phyloP scores from a whole-genome alignment of 768 basidiomycete species.

The Strobilomyces confusus region DNA sequence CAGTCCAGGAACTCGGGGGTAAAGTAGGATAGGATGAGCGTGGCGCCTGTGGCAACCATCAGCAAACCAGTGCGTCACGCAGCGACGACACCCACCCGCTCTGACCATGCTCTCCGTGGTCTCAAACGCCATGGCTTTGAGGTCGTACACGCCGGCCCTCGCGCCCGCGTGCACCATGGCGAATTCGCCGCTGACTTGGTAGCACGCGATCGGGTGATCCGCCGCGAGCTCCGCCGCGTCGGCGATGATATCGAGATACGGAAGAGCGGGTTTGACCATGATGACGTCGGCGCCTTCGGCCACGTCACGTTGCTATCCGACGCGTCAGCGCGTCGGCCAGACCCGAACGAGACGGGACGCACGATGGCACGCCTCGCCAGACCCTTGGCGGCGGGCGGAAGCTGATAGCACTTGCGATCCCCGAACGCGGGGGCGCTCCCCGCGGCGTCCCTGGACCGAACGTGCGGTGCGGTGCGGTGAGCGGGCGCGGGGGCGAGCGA shows the following conservation, averaged over 20 bases:
- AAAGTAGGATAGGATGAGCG: conserved; percentile 90
- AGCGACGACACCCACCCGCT: conserved; percentile 57
- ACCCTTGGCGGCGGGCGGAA: conserved; percentile 84
- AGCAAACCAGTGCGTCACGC: background rate
- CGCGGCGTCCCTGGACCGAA: conserved; percentile 77
- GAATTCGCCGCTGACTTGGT: conserved; percentile 96
- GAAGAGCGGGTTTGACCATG: conserved; percentile 97
- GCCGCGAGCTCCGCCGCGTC: conserved; percentile 79
- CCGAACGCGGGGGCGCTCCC: conserved; percentile 95
- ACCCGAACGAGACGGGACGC: conserved; percentile 29
- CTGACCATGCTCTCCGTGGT: conserved; percentile 86
- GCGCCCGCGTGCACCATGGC: conserved; percentile 98
- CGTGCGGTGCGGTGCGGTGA: background rate
- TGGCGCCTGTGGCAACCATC: conserved; percentile 61
- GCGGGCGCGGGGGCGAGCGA: too few species aligned
- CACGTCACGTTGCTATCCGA: conserved; percentile 73
- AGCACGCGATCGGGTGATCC: conserved; percentile 92
- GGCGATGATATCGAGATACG: conserved; percentile 94
- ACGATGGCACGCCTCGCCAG: conserved; percentile 93
- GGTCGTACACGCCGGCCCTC: conserved; percentile 85
- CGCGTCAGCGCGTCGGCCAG: background rate
- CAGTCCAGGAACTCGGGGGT: conserved; percentile 95
- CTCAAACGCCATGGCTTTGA: conserved; percentile 94
- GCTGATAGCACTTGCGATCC: conserved; percentile 96
- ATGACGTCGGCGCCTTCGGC: conserved; percentile 95